Conservation (phyloP, 768 basidiomycete species). For the Collybia nuda region DNA sequence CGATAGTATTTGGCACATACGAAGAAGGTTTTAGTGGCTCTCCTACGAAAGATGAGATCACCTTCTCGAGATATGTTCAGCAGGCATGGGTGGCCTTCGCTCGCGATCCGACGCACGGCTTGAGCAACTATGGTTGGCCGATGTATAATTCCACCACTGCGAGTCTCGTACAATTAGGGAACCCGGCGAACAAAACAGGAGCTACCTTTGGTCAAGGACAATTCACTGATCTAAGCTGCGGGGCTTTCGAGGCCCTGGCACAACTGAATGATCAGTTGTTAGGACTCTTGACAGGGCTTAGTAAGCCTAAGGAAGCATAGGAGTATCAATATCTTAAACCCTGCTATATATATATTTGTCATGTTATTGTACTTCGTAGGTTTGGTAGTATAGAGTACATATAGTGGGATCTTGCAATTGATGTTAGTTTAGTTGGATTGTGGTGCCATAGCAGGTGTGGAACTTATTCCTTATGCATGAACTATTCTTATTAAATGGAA, state of each 20-base stretch:
- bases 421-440: too few relatives aligned
- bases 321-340: too few relatives aligned
- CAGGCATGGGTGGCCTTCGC: slow-evolving; percentile 42
- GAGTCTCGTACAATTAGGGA: slow-evolving; percentile 16
- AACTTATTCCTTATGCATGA: too few relatives aligned
- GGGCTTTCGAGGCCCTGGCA: not conserved
- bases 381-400: too few relatives aligned
- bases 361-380: too few relatives aligned
- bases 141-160: slow-evolving; percentile 17
- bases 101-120: slow-evolving; percentile 31
- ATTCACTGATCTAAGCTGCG: slow-evolving; percentile 13
- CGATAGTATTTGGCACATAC: slow-evolving; percentile 35
- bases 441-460: too few relatives aligned
- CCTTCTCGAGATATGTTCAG: slow-evolving; percentile 33
- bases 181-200: slow-evolving; percentile 13
- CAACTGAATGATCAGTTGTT: not conserved
- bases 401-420: too few relatives aligned
- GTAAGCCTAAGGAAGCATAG: too few relatives aligned
- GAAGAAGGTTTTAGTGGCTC: slow-evolving; percentile 18
- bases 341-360: too few relatives aligned
- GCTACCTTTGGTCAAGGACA: slow-evolving; percentile 12
- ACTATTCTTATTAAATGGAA: too few relatives aligned
- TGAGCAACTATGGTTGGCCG: slow-evolving; percentile 26
- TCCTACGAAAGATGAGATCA: not conserved
- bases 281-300: not conserved